Conservation (phyloP, 164 flowering plant species). For the Chloranthus sessilifolius region DNA sequence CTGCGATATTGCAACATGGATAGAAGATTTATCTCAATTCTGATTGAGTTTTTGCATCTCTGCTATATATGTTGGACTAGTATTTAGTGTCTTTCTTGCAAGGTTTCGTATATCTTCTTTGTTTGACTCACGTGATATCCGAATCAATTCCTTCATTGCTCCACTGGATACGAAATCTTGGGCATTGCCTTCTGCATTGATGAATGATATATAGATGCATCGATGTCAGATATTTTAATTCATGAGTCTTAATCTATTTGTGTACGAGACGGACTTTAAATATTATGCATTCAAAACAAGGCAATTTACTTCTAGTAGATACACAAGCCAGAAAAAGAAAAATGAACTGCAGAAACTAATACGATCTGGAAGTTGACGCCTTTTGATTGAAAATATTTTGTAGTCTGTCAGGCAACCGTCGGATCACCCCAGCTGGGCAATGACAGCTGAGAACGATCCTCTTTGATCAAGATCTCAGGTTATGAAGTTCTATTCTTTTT, state of each 20-base stretch:
- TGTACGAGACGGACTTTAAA: not conserved
- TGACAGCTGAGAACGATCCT: no score
- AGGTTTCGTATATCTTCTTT: constrained; percentile 80
- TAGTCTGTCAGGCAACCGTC: no score
- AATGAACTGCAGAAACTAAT: not conserved
- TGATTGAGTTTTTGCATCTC: constrained; percentile 15
- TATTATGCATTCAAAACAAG: not conserved
- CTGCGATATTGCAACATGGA: no score
- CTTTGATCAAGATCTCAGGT: no score
- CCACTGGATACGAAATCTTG: constrained; percentile 49
- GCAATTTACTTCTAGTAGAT: not conserved
- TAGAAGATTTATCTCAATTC: not conserved
- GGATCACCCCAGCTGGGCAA: no score
- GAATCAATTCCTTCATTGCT: constrained; percentile 42
- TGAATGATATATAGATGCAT: not conserved
- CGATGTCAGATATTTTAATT: not conserved
- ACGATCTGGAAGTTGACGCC: no score
- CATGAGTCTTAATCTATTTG: not conserved
- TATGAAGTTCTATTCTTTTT: no score
- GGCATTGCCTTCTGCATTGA: constrained; percentile 62
- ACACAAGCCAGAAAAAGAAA: not conserved
- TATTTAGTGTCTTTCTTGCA: constrained; percentile 59
- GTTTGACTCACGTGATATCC: constrained; percentile 55
- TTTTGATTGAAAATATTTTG: not conserved
- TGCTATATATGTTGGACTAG: constrained; percentile 29